Conservation (phyloP, 495 filamentous ascomycete genomes). For the Elasticomyces elasticus region DNA sequence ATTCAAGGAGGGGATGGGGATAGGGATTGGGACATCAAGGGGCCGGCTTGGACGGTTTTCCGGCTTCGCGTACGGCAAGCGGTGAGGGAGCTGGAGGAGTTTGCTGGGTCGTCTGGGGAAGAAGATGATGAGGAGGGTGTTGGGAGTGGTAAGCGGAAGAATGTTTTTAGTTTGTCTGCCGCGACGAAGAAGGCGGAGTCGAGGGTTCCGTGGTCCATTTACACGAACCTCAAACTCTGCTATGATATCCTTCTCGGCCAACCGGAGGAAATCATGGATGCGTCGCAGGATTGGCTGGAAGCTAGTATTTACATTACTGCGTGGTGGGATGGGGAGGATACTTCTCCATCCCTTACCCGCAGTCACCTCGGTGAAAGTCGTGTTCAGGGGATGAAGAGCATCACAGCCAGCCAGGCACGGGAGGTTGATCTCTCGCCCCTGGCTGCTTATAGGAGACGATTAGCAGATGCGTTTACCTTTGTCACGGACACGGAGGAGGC, state of each 20-base stretch:
- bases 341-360: too few species aligned
- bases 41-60: conserved; percentile 67
- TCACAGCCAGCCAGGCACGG: conserved; percentile 15
- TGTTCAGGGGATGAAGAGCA: too few species aligned
- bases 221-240: conserved; percentile 62
- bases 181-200: conserved; percentile 68
- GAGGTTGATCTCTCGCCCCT: conserved; percentile 38
- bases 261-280: conserved; percentile 54
- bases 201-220: conserved; percentile 76
- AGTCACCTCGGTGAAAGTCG: too few species aligned
- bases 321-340: conserved; percentile 79
- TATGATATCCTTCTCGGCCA: conserved; percentile 70
- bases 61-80: conserved; percentile 58
- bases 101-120: conserved; percentile 61
- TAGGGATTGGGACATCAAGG: conserved; percentile 65
- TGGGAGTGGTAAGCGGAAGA: conserved; percentile 29
- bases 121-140: conserved; percentile 32
- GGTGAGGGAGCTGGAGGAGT: conserved; percentile 55
- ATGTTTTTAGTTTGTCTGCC: conserved; percentile 50
- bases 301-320: conserved; percentile 66
- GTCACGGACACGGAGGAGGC: conserved; percentile 40
- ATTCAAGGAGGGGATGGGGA: too few species aligned
- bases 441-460: conserved; percentile 44
- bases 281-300: conserved; percentile 77
- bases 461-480: conserved; percentile 42